phyloP scores from a whole-genome alignment of 768 basidiomycete genomes.

The Boletus reticulatus region DNA sequence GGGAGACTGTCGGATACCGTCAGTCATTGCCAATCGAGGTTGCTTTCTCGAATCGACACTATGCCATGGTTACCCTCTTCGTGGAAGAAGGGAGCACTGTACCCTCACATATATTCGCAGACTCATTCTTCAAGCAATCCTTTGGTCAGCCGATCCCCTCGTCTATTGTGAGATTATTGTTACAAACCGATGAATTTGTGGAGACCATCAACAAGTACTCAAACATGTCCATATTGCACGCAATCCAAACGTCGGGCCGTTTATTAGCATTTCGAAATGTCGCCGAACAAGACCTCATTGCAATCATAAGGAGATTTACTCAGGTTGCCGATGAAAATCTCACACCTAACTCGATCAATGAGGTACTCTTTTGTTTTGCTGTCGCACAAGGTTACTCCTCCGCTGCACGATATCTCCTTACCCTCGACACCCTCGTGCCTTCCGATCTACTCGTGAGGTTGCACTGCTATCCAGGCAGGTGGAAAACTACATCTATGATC shows the following conservation, averaged over 20 bases:
- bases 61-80: background rate
- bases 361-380: background rate
- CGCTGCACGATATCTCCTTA: background rate
- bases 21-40: background rate
- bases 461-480: background rate
- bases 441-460: background rate
- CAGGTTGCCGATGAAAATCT: background rate
- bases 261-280: background rate
- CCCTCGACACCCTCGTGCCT: background rate
- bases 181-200: background rate
- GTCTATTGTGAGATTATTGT: background rate
- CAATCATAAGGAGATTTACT: background rate
- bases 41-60: background rate
- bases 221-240: background rate
- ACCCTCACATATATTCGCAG: background rate
- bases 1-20: background rate
- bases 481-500: background rate
- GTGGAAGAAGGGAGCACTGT: background rate
- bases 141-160: background rate
- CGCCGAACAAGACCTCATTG: background rate
- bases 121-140: background rate
- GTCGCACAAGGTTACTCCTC: background rate
- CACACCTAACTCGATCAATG: background rate
- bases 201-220: background rate
- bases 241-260: background rate